Conservation (phyloP, 768 basidiomycete genomes). For the Fistulinella prunicolor region DNA sequence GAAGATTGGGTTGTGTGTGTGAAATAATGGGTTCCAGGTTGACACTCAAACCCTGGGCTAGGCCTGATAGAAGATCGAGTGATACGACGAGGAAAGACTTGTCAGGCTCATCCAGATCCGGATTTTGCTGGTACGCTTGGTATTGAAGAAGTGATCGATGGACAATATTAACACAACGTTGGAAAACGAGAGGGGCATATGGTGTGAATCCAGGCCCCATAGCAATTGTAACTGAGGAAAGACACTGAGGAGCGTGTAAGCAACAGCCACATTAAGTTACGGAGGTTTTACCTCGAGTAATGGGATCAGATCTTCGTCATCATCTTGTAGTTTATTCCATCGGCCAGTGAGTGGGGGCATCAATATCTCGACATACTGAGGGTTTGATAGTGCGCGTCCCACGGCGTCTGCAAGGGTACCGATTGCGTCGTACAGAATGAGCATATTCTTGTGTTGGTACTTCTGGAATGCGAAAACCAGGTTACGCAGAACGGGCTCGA, state of each 20-base stretch:
- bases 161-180: conserved; percentile 85
- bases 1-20: conserved; percentile 68
- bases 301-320: conserved; percentile 91
- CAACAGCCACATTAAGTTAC: conserved; percentile 1
- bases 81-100: conserved; percentile 97
- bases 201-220: conserved; percentile 86
- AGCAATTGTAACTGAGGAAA: conserved; percentile 96
- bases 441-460: conserved; percentile 99
- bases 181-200: conserved; percentile 89
- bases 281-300: conserved; percentile 75
- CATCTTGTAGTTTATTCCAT: conserved; percentile 89
- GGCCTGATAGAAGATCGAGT: conserved; percentile 91
- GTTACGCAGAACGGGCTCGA: conserved; percentile 93
- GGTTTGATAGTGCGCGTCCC: conserved; percentile 80
- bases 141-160: conserved; percentile 80
- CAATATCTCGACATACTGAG: conserved; percentile 86
- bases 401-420: conserved; percentile 98
- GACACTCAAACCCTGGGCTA: conserved; percentile 90
- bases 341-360: conserved; percentile 92
- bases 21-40: conserved; percentile 71
- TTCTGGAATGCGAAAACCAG: conserved; percentile 95
- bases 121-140: conserved; percentile 83
- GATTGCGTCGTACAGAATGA: conserved; percentile 98
- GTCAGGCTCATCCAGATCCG: conserved; percentile 92
- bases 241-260: conserved; percentile 57